Base-by-base conservation (phyloP, 2,329 filamentous ascomycete species). In the Clarireedia homoeocarpa region DNA sequence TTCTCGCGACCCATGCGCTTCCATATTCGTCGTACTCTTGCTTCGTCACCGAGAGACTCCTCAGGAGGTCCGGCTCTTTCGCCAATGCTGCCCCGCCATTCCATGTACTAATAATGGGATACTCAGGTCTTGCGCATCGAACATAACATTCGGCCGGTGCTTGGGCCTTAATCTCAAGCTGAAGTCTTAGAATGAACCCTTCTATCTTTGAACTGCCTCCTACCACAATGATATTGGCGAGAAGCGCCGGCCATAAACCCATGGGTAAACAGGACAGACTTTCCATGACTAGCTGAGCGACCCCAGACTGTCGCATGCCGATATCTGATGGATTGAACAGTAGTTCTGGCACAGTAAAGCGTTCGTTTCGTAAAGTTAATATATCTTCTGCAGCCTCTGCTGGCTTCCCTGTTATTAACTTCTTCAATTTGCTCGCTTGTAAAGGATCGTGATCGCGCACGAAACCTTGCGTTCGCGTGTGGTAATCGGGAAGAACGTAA, bases 21-120 rank as follows among this genome's bases (percentile, higher is more conserved):
- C 94, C 94, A 67, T 91, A 74, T 71, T 99, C 94, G 51, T 94
- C 83, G 70, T 99, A 99, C 68, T 99, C 90, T 59, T 88, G 81
- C 68, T 88, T 89, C 0, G 89, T 94, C n/a, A 96, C 88, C 2
- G 83, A 79, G 12, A 91, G 72, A 49, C 79, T 78, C 58, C 84
- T 79, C 51, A 95, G 61, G 51, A 76, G 75, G 40, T 87, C 78
- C 44, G 77, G 76, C 51, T 91, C 84, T 51, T 74, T 81, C 0
- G 90, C 90, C 55, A 96, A 75, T 57, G 83, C 80, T 23, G 88
- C 87, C n/a, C 85, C 92, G 15, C 94, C 94, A 12, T 83, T 73
- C 92, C 92, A 99, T 0, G 88, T 90, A 61, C 85, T 89, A 24
- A 82, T 85, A 62, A 96, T 78, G 62, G 92, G 89, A 66, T 95